phyloP scores from a whole-genome alignment of 495 filamentous ascomycete species.

The Tuber umbilicatum region DNA sequence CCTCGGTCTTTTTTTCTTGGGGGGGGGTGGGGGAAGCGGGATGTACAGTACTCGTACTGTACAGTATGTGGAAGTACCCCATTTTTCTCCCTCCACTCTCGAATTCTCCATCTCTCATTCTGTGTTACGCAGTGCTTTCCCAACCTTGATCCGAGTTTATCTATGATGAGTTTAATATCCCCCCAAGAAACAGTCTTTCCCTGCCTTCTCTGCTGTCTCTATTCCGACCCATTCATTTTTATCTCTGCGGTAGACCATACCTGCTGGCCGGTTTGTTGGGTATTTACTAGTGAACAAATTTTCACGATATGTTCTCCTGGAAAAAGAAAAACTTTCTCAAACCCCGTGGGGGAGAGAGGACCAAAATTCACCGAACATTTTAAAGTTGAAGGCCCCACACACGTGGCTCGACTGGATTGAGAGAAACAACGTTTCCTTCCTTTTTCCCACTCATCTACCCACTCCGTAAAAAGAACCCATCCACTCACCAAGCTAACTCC shows the following conservation, averaged over 20 bases:
- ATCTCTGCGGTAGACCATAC: neutral
- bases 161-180: neutral
- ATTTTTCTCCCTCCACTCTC: neutral
- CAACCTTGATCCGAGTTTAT: neutral
- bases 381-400: slow-evolving; percentile 35
- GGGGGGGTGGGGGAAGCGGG: neutral
- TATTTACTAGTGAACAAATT: neutral
- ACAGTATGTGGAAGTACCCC: neutral
- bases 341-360: neutral
- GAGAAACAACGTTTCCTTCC: slow-evolving; percentile 2
- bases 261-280: neutral
- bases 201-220: neutral
- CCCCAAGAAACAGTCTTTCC: neutral
- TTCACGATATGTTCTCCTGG: neutral
- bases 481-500: neutral
- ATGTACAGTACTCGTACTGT: no score
- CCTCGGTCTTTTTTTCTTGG: neutral
- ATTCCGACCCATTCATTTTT: neutral
- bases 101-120: neutral
- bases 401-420: slow-evolving; percentile 34
- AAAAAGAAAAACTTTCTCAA: neutral
- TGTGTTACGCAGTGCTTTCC: neutral
- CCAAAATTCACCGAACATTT: slow-evolving; percentile 4
- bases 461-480: neutral
- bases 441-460: neutral